phyloP scores from a whole-genome alignment of 148 eudicot species.

The Persicaria maculosa region DNA sequence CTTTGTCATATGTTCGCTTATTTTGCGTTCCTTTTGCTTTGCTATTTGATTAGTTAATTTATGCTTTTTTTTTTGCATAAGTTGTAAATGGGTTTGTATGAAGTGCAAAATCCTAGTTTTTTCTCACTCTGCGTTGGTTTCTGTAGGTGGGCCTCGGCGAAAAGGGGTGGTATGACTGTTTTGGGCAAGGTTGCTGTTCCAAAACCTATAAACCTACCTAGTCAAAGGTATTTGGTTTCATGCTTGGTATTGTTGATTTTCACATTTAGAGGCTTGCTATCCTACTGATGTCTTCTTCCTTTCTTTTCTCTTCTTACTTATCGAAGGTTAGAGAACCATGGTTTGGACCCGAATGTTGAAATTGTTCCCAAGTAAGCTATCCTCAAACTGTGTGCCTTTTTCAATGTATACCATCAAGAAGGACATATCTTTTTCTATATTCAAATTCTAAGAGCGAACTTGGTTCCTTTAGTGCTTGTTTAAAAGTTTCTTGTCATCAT shows the following conservation, averaged over 20 bases:
- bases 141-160: slow-evolving; percentile 72
- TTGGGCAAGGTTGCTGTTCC: slow-evolving; percentile 97
- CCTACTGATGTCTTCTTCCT: slow-evolving; percentile 23
- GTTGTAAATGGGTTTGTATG: background rate
- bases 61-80: background rate
- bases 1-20: background rate
- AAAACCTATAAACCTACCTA: slow-evolving; percentile 93
- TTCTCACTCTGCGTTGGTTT: slow-evolving; percentile 7
- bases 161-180: slow-evolving; percentile 96
- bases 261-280: background rate
- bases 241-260: slow-evolving; percentile 11
- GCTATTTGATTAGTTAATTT: background rate
- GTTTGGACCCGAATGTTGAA: slow-evolving; percentile 90
- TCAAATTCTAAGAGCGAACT: background rate
- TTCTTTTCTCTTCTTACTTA: slow-evolving; percentile 18
- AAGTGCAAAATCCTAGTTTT: background rate
- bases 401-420: background rate
- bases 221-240: slow-evolving; percentile 60
- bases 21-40: background rate
- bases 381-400: background rate
- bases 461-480: background rate
- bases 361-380: slow-evolving; percentile 96
- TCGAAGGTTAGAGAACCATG: slow-evolving; percentile 93
- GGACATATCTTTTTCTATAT: background rate
- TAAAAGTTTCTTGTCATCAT: background rate